These are phyloP conservation scores for Marvania coccoides DNA, from an alignment of 139 green algal species.

Conservation along the genomic window DNA sequence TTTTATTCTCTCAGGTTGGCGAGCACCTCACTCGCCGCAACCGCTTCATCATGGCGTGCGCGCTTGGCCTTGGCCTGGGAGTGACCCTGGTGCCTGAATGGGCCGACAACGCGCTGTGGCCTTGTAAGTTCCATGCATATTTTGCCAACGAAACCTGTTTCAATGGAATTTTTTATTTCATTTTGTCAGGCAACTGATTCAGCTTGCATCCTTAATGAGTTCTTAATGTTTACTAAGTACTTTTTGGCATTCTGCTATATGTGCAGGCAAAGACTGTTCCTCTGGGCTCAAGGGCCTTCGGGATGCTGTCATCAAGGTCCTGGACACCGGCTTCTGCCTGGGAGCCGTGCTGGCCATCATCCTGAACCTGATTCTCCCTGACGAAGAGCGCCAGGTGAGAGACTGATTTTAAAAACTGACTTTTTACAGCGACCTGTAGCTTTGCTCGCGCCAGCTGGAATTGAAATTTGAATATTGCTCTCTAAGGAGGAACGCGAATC, in stretches of 20 bases:
- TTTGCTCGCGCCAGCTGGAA: background rate
- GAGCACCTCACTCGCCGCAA: constrained; percentile 12
- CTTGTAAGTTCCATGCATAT: background rate
- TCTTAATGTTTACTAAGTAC: too few relatives aligned
- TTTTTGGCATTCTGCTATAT: too few relatives aligned
- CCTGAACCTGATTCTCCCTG: constrained; percentile 6
- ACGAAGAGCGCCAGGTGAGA: background rate
- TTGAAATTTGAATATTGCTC: too few relatives aligned
- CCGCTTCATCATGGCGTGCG: constrained; percentile 14
- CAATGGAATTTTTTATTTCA: too few relatives aligned
- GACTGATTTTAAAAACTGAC: too few relatives aligned
- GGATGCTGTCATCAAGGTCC: background rate
- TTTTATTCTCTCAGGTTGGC: too few relatives aligned
- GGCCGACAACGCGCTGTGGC: background rate
- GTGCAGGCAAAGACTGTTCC: background rate
- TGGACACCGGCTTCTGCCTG: constrained; percentile 6
- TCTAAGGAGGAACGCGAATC: too few relatives aligned
- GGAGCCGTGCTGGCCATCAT: constrained; percentile 2
- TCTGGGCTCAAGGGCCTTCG: background rate
- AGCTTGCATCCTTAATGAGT: too few relatives aligned
- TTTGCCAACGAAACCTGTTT: too few relatives aligned
- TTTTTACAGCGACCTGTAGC: background rate
- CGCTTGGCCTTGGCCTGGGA: constrained; percentile 8
- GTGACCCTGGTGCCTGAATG: constrained; percentile 12
- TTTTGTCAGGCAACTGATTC: too few relatives aligned